A percentile compares a stretch with the other conserved stretches of the same genome.
These are phyloP conservation scores for Punica granatum DNA, from an alignment of 345 rosid genomes.

Conservation along the genomic window DNA sequence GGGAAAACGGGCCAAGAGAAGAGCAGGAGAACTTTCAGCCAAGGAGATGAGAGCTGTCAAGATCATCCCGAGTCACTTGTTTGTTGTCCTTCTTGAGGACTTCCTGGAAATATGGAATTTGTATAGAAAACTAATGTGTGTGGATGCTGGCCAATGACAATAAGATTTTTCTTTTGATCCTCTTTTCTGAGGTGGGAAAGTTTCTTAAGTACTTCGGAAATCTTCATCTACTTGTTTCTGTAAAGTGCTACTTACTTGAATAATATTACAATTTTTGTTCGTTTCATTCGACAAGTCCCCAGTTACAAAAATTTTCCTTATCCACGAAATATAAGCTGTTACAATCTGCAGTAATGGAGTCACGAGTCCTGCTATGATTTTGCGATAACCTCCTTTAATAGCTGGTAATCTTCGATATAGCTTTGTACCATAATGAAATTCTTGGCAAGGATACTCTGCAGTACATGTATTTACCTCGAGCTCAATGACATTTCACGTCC, in stretches of 20 bases:
- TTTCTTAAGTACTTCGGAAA: background rate
- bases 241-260: background rate
- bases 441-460: too few species aligned
- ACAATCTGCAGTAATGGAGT: too few species aligned
- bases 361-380: too few species aligned
- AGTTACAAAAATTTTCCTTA: too few species aligned
- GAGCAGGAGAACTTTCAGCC: background rate
- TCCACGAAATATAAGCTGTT: too few species aligned
- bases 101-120: background rate
- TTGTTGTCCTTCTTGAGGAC: background rate
- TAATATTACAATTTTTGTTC: background rate
- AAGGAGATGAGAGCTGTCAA: background rate
- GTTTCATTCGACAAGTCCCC: background rate
- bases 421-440: too few species aligned
- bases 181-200: conserved; percentile 2
- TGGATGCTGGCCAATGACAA: background rate
- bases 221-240: background rate
- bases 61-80: conserved; percentile 1
- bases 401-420: too few species aligned
- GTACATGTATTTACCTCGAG: too few species aligned
- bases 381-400: too few species aligned
- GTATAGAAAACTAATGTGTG: too few species aligned
- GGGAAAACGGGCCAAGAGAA: background rate
- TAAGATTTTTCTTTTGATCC: background rate
- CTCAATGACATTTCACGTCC: too few species aligned